These are phyloP conservation scores for Tremella fuciformis DNA, from an alignment of 768 basidiomycete genomes.

Conservation along the genomic window DNA sequence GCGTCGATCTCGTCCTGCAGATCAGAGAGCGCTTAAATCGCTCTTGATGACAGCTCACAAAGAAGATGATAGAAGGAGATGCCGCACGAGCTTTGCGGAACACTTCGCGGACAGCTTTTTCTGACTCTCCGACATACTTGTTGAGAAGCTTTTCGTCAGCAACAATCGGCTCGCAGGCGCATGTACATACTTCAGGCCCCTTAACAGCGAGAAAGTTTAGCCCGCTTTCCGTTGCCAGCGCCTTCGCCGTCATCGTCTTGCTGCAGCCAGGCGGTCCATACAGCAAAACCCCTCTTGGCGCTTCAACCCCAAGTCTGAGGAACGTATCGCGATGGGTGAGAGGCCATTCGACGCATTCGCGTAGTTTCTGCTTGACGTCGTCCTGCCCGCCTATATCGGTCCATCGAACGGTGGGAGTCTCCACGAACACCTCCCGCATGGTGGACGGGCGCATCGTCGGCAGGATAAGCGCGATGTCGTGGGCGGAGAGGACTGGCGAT, in stretches of 20 bases:
- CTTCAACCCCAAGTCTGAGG: slow-evolving; percentile 75
- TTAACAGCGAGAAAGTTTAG: slow-evolving; percentile 96
- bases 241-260: slow-evolving; percentile 88
- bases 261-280: slow-evolving; percentile 98
- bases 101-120: slow-evolving; percentile 88
- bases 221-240: slow-evolving; percentile 87
- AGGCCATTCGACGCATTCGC: slow-evolving; percentile 95
- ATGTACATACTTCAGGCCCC: slow-evolving; percentile 77
- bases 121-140: slow-evolving; percentile 97
- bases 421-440: slow-evolving; percentile 87
- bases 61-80: slow-evolving; percentile 93
- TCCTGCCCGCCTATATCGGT: slow-evolving; percentile 86
- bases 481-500: slow-evolving; percentile 54
- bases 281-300: slow-evolving; percentile 83
- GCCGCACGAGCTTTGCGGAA: slow-evolving; percentile 93
- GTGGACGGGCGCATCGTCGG: slow-evolving; percentile 84
- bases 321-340: slow-evolving; percentile 82
- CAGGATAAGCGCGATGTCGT: slow-evolving; percentile 70
- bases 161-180: background rate
- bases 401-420: slow-evolving; percentile 76
- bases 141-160: slow-evolving; percentile 67
- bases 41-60: slow-evolving; percentile 60
- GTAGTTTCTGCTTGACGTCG: slow-evolving; percentile 74
- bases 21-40: background rate
- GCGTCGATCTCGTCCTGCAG: slow-evolving; percentile 94